phyloP scores from a whole-genome alignment of 306 rosid species.

The Pterocarpus macrocarpus region DNA sequence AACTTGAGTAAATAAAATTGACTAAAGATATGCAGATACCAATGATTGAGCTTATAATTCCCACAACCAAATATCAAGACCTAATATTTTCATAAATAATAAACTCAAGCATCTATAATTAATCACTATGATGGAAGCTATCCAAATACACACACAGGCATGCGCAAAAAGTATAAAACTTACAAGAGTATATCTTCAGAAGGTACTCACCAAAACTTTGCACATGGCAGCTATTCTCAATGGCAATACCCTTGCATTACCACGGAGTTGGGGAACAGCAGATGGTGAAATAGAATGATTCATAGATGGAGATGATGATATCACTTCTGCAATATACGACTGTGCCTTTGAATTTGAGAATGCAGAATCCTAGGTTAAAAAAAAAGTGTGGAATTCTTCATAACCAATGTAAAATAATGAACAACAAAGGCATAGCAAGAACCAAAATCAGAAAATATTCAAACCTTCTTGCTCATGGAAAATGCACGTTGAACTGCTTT shows the following conservation, averaged over 20 bases:
- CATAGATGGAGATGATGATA: constrained; percentile 70
- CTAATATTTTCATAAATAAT: constrained; percentile 23
- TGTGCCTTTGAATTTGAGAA: constrained; percentile 77
- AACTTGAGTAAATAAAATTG: constrained; percentile 35
- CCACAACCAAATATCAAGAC: constrained; percentile 40
- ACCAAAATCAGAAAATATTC: constrained; percentile 37
- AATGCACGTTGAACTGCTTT: constrained; percentile 91
- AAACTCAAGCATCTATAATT: constrained; percentile 28
- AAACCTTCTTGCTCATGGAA: constrained; percentile 69
- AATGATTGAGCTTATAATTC: constrained; percentile 24
- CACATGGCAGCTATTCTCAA: constrained; percentile 82
- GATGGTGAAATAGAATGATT: constrained; percentile 56
- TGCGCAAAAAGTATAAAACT: neutral
- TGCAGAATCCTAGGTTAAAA: constrained; percentile 66
- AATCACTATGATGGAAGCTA: constrained; percentile 28
- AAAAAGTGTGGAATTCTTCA: constrained; percentile 25
- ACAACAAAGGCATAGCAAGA: constrained; percentile 3
- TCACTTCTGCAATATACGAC: constrained; percentile 68
- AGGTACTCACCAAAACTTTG: constrained; percentile 86
- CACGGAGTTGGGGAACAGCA: constrained; percentile 73
- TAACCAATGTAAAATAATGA: constrained; percentile 23
- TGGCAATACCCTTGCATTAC: constrained; percentile 72
- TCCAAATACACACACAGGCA: constrained; percentile 30
- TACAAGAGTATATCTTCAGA: constrained; percentile 16
- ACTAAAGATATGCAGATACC: neutral